A percentile compares a stretch with the other conserved stretches of the same genome.
Conservation (phyloP, 768 basidiomycete genomes). For the Trametes sanguinea region DNA sequence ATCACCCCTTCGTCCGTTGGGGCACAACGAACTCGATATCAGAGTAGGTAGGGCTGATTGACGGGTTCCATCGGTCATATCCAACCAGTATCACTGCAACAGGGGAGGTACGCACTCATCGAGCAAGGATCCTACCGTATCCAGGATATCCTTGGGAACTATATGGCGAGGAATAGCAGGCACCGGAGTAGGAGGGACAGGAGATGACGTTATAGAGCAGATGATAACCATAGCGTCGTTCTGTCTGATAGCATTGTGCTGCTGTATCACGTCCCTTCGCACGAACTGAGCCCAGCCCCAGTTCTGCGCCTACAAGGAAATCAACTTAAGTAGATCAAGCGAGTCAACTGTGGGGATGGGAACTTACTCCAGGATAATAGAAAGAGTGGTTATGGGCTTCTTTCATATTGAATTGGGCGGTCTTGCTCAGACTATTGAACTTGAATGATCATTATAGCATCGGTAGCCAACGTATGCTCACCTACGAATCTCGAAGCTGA, state of each 20-base stretch:
- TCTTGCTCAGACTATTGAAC: conserved; percentile 45
- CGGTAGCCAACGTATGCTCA: conserved; percentile 27
- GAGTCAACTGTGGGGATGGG: neutral
- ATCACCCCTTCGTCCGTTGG: conserved; percentile 40
- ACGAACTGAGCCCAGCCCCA: conserved; percentile 93
- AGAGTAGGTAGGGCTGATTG: conserved; percentile 62
- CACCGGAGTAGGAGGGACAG: conserved; percentile 49
- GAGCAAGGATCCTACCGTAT: conserved; percentile 71
- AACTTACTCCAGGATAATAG: conserved; percentile 41
- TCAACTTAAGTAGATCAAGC: neutral
- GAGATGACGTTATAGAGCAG: conserved; percentile 76
- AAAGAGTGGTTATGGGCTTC: conserved; percentile 85
- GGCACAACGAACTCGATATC: conserved; percentile 83
- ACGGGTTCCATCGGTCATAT: neutral
- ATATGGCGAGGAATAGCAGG: conserved; percentile 48
- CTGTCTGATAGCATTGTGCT: conserved; percentile 49
- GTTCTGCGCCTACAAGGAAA: conserved; percentile 62
- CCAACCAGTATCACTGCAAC: neutral
- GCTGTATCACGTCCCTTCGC: conserved; percentile 67
- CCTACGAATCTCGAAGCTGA: conserved; percentile 82
- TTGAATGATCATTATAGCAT: neutral
- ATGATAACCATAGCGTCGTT: conserved; percentile 74
- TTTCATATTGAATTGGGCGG: conserved; percentile 59
- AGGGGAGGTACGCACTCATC: conserved; percentile 48
- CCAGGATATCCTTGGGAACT: conserved; percentile 68